These are phyloP conservation scores for Diaporthe capsici DNA, from an alignment of 2,329 filamentous ascomycete species.

Conservation along the genomic window DNA sequence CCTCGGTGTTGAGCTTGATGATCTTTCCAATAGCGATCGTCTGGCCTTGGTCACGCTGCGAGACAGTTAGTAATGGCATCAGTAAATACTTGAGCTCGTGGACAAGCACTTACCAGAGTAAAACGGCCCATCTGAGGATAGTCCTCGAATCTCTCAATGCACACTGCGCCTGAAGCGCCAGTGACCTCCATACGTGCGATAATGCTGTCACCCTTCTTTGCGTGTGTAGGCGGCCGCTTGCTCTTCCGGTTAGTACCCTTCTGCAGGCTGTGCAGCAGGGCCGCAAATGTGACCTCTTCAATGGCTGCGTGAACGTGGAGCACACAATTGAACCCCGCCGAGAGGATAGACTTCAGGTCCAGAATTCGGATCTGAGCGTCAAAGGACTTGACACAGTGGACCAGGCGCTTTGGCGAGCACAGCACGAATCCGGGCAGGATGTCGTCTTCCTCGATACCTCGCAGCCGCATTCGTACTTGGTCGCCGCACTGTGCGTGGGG, in stretches of 20 bases:
- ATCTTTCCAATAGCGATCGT: constrained; percentile 99
- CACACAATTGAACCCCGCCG: constrained; percentile 97
- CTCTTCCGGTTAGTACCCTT: constrained; percentile 95
- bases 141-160: constrained; percentile 94
- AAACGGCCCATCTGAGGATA: constrained; percentile 95
- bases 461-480: constrained; percentile 91
- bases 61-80: constrained; percentile 44
- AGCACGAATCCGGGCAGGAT: constrained; percentile 96
- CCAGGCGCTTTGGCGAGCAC: constrained; percentile 92
- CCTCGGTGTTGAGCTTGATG: constrained; percentile 80
- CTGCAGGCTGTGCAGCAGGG: constrained; percentile 92
- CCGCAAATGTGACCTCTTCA: constrained; percentile 94
- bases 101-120: constrained; percentile 72
- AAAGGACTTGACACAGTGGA: constrained; percentile 90
- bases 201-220: constrained; percentile 84
- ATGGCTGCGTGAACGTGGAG: constrained; percentile 97
- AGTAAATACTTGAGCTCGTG: constrained; percentile 43
- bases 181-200: constrained; percentile 93
- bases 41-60: constrained; percentile 78
- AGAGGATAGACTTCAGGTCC: constrained; percentile 93
- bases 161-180: constrained; percentile 87
- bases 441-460: constrained; percentile 97
- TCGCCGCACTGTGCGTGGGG: constrained; percentile 88
- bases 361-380: constrained; percentile 97
- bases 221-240: constrained; percentile 93